Percentiles rank a stretch among this genome's conserved stretches.
phyloP scores from a whole-genome alignment of 805 yeast genomes.

The Myxozyma neglecta region DNA sequence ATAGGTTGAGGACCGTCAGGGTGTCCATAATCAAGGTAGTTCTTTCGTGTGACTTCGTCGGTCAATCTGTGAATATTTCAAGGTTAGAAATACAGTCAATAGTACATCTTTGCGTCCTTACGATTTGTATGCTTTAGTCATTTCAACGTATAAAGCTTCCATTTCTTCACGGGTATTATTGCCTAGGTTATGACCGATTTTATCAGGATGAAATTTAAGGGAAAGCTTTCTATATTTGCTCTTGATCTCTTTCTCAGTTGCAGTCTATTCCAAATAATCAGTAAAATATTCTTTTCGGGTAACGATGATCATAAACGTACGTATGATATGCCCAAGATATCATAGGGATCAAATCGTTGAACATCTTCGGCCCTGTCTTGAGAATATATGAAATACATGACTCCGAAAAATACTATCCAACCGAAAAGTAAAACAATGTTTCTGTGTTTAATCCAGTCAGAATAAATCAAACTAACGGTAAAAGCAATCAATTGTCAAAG shows the following conservation, averaged over 20 bases:
- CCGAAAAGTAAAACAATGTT: constrained; percentile 50
- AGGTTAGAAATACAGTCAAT: neutral
- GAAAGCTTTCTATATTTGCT: constrained; percentile 84
- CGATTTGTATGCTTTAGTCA: constrained; percentile 91
- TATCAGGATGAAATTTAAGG: constrained; percentile 90
- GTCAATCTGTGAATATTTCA: constrained; percentile 52
- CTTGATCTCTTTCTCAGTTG: constrained; percentile 76
- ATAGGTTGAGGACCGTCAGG: constrained; percentile 96
- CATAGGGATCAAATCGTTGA: constrained; percentile 82
- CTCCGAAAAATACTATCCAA: constrained; percentile 54
- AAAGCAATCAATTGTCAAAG: constrained; percentile 3
- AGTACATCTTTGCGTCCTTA: neutral
- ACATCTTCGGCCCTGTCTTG: constrained; percentile 39
- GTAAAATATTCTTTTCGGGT: neutral
- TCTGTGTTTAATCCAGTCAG: constrained; percentile 5
- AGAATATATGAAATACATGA: constrained; percentile 43
- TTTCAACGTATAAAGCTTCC: constrained; percentile 75
- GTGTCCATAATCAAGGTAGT: constrained; percentile 85
- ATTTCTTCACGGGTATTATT: constrained; percentile 61
- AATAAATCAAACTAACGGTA: neutral
- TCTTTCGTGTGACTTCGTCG: constrained; percentile 79
- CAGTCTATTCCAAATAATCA: constrained; percentile 41
- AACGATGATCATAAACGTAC: constrained; percentile 9
- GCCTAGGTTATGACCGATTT: constrained; percentile 54
- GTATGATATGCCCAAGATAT: constrained; percentile 69